Evolutionary conservation across 2,329 filamentous ascomycete species (phyloP).

Genomic region (Colletotrichum orchidophilum): DNA sequence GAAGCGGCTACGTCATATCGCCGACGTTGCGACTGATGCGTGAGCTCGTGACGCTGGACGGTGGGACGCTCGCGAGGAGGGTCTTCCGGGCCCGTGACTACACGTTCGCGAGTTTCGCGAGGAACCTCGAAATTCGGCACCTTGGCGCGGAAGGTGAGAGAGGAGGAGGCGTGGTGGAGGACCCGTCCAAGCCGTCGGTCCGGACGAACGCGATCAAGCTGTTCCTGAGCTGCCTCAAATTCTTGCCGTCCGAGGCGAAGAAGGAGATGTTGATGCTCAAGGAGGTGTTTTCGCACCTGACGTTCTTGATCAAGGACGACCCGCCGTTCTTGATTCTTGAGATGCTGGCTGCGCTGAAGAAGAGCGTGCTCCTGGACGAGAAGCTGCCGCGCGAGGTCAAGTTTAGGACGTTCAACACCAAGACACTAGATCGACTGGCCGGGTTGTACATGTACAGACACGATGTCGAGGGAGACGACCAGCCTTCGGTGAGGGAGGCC

Average conservation of each 20-base stretch:
- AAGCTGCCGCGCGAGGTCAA: conserved; percentile 79
- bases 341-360: conserved; percentile 75
- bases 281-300: conserved; percentile 84
- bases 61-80: conserved; percentile 79
- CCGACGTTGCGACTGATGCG: conserved; percentile 86
- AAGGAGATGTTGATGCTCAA: conserved; percentile 81
- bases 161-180: conserved; percentile 62
- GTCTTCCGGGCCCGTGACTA: conserved; percentile 82
- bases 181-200: conserved; percentile 77
- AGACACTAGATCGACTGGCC: conserved; percentile 76
- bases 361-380: conserved; percentile 77
- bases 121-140: conserved; percentile 80
- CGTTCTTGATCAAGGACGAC: conserved; percentile 82
- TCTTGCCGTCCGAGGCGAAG: conserved; percentile 80
- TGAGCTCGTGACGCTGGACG: conserved; percentile 87
- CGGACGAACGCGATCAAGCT: conserved; percentile 86
- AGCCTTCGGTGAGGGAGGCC: conserved; percentile 67
- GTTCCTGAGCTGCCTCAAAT: conserved; percentile 80
- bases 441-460: conserved; percentile 74
- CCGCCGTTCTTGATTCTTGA: conserved; percentile 79
- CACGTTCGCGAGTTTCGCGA: conserved; percentile 81
- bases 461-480: conserved; percentile 50
- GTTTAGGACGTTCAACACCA: conserved; percentile 78
- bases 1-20: conserved; percentile 88
- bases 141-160: conserved; percentile 48